Conservation (phyloP, 1,284 basidiomycete species). For the Blastosporella zonata region DNA sequence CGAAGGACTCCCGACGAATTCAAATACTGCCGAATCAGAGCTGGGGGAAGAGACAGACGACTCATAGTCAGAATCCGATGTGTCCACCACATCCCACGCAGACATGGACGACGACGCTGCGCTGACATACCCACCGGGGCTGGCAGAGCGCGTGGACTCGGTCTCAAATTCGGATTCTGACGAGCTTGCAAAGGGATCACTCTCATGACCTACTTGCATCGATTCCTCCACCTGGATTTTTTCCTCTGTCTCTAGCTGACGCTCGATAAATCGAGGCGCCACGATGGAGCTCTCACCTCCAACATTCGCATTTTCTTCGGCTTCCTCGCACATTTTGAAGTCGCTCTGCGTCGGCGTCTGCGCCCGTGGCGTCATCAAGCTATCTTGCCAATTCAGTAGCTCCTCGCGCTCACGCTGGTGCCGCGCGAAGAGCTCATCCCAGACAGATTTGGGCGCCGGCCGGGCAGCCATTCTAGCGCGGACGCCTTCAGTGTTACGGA, state of each 20-base stretch:
- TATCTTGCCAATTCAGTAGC: conserved; percentile 49
- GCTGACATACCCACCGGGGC: conserved; percentile 11
- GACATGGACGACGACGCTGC: conserved; percentile 9
- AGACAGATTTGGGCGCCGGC: conserved; percentile 39
- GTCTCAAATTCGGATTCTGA: conserved; percentile 8
- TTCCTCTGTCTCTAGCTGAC: background rate
- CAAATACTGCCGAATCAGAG: conserved; percentile 3
- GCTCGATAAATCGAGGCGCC: background rate
- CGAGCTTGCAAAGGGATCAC: background rate
- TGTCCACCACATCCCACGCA: conserved; percentile 16
- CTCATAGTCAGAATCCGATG: conserved; percentile 10
- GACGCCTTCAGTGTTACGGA: conserved; percentile 26
- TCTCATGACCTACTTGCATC: background rate
- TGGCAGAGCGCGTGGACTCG: conserved; percentile 5
- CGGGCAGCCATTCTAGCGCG: conserved; percentile 10
- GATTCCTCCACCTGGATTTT: background rate
- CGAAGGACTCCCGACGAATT: no score
- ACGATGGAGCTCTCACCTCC: background rate
- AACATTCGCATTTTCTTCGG: background rate
- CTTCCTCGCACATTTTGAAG: background rate
- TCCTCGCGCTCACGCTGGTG: conserved; percentile 59
- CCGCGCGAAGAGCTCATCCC: conserved; percentile 62
- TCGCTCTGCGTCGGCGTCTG: conserved; percentile 11
- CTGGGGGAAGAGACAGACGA: conserved; percentile 4
- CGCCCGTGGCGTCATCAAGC: background rate